Conservation (phyloP, 1,139 yeast species). For the Dujonia santamariae region DNA sequence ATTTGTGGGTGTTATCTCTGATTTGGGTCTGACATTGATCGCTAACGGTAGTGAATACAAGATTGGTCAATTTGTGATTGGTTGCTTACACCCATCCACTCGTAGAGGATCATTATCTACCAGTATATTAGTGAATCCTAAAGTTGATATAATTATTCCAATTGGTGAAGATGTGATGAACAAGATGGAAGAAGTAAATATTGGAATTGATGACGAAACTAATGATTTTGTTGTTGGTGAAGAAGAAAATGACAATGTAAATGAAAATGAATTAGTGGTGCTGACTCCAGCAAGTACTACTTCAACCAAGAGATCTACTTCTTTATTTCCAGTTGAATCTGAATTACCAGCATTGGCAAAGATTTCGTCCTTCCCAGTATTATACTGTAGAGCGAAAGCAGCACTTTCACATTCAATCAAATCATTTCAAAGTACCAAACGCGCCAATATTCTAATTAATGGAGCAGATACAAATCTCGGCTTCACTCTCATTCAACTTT, state of each 20-base stretch:
- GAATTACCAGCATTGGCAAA: conserved; percentile 34
- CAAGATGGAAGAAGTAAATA: conserved; percentile 12
- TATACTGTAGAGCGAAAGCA: conserved; percentile 40
- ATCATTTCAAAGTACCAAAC: conserved; percentile 11
- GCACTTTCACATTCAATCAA: conserved; percentile 26
- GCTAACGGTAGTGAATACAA: conserved; percentile 16
- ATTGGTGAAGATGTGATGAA: conserved; percentile 25
- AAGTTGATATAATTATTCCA: conserved; percentile 28
- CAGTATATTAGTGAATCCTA: conserved; percentile 32
- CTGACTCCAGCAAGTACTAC: neutral
- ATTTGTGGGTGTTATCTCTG: conserved; percentile 34
- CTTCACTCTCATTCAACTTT: conserved; percentile 31
- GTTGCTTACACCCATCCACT: conserved; percentile 30
- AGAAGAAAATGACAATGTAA: no score
- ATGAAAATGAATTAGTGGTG: conserved; percentile 2
- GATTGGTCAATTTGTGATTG: conserved; percentile 38
- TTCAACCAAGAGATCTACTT: neutral
- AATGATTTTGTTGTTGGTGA: conserved; percentile 9
- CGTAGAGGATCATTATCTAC: conserved; percentile 39
- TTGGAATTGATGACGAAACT: conserved; percentile 6
- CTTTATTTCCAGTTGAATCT: conserved; percentile 1
- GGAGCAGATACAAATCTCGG: conserved; percentile 46
- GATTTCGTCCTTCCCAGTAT: conserved; percentile 30
- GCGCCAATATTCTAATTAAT: conserved; percentile 34
- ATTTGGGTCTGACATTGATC: conserved; percentile 28